Base-by-base conservation (phyloP, 257 asterid genomes). In the Thymus mandschuricus region DNA sequence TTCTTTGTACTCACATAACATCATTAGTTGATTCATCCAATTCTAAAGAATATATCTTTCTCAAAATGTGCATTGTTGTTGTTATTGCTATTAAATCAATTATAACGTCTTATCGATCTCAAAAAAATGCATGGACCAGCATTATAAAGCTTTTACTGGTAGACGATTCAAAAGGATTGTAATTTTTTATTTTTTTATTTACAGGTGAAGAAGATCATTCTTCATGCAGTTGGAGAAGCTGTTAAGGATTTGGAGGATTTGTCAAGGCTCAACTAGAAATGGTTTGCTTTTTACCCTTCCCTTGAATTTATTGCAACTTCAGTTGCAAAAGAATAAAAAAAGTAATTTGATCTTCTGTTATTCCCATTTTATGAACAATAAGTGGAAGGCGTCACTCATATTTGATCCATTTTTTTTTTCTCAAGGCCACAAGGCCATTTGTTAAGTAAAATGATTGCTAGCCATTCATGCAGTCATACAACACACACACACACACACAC, bases 181-280 rank as follows among this genome's bases (percentile, higher is more conserved):
- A 66, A 61, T 74, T 49, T 55, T 21, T 75, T 31, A 64, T 69
- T 56, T 10, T 56, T 13, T 56, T 71, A 40, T 59, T 43, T 71
- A 61, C 82, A 92, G 98, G 94, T 85, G 78, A 89, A 88, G 83
- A 92, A 88, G 79, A 89, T 92, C 92, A 68, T 77, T 41, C 61
- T 86, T 60, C 78, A 85, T 73, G 96, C 96, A 33, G 59, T 86
- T 63, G 30, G 12, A 12, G 11, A 69, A 66, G 92, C 89, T 12
- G 70, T 88, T 65, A 4, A 45, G 63, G 73, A 68, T 68, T 60
- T 88, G 80, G 80, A 64, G 76, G 10, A 3, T 11, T 9, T 79
- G 38, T 70, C 78, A 13, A 34, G 72, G 15, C 60, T 21, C 70
- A 44, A 40, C 30, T 76, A 77, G 78, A 52, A 43, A 64, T 41